Evolutionary conservation across 2,329 filamentous ascomycete genomes (phyloP).

Genomic region (Hymenoscyphus scutula): DNA sequence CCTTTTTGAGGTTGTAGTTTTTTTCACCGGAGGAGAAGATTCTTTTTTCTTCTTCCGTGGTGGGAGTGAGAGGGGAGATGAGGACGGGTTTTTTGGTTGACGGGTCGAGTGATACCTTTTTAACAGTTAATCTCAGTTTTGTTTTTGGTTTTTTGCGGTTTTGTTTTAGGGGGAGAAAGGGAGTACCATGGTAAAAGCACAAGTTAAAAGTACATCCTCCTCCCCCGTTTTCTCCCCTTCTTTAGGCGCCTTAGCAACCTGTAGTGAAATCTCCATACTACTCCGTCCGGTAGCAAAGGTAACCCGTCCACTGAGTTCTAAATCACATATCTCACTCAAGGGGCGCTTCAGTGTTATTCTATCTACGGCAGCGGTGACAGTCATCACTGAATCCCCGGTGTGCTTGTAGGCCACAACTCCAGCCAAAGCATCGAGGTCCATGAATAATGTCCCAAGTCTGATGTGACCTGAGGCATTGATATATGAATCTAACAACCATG

Average conservation of each 20-base stretch:
- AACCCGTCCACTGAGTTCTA: constrained; percentile 55
- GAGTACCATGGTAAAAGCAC: constrained; percentile 68
- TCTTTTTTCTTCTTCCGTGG: constrained; percentile 60
- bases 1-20: constrained; percentile 65
- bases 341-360: constrained; percentile 54
- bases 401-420: constrained; percentile 69
- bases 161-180: background rate
- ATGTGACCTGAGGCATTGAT: constrained; percentile 68
- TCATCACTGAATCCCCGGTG: constrained; percentile 56
- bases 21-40: constrained; percentile 62
- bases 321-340: constrained; percentile 65
- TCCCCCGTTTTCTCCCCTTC: constrained; percentile 50
- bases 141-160: background rate
- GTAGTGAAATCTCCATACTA: constrained; percentile 68
- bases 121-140: background rate
- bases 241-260: constrained; percentile 62
- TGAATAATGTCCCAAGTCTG: constrained; percentile 50
- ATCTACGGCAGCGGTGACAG: constrained; percentile 42
- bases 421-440: constrained; percentile 70
- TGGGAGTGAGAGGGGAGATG: constrained; percentile 57
- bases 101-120: constrained; percentile 57
- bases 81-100: constrained; percentile 62
- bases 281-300: constrained; percentile 65
- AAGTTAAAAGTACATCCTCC: constrained; percentile 66
- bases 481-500: constrained; percentile 69